Percentiles rank a stretch among this genome's conserved stretches.
phyloP scores from a whole-genome alignment of 140 eudicot species.

The Senecio squalidus region DNA sequence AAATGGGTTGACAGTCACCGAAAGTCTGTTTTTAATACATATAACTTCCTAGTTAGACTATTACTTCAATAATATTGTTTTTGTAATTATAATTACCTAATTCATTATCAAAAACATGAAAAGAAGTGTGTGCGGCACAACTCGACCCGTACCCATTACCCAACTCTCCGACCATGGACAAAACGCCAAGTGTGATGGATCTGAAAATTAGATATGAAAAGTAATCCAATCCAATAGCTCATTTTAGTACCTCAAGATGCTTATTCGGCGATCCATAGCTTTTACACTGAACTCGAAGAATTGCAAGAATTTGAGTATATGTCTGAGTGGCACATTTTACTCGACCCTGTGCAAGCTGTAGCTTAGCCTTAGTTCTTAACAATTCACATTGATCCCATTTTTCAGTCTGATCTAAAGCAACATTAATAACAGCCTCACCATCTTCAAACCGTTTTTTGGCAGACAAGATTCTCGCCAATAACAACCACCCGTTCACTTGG shows the following conservation, averaged over 20 bases:
- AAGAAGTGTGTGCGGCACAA: too few species aligned
- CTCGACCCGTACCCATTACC: too few species aligned
- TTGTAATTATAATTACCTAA: too few species aligned
- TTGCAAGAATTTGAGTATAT: constrained; percentile 66
- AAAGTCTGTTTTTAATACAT: neutral
- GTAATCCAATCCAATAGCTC: neutral
- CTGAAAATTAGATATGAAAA: neutral
- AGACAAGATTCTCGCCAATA: constrained; percentile 72
- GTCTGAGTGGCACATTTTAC: constrained; percentile 63
- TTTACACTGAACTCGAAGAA: constrained; percentile 53
- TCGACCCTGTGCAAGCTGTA: constrained; percentile 74
- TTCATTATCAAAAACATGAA: too few species aligned
- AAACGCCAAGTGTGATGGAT: neutral
- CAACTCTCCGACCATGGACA: too few species aligned
- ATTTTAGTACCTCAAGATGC: constrained; percentile 22
- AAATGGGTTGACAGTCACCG: neutral
- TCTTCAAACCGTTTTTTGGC: constrained; percentile 59
- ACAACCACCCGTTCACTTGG: constrained; percentile 49
- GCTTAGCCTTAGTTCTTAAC: constrained; percentile 70
- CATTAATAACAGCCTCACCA: constrained; percentile 53
- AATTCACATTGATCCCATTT: constrained; percentile 78
- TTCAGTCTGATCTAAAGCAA: constrained; percentile 78
- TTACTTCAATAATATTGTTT: too few species aligned
- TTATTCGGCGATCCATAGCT: constrained; percentile 38
- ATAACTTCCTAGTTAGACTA: neutral